These are phyloP conservation scores for Pichia phayaonensis DNA, from an alignment of 805 yeast genomes.

Conservation along the genomic window DNA sequence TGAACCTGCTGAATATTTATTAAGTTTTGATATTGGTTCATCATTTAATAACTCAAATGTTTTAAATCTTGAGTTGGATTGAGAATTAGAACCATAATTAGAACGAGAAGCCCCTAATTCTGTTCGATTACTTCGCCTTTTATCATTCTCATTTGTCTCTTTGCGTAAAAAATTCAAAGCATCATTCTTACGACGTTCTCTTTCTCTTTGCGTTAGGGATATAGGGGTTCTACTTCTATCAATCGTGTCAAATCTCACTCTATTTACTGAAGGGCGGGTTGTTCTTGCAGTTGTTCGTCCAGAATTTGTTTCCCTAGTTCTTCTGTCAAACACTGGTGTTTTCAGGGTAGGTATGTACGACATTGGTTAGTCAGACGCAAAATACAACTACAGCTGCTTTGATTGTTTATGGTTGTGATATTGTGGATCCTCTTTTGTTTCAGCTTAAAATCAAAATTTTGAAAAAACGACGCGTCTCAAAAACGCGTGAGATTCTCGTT, in stretches of 20 bases:
- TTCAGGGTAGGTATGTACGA: neutral
- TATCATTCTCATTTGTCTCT: conserved; percentile 4
- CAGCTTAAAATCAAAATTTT: neutral
- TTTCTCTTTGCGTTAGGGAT: conserved; percentile 6
- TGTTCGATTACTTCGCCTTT: neutral
- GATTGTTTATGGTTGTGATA: too few relatives aligned
- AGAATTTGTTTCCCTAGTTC: neutral
- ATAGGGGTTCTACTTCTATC: neutral
- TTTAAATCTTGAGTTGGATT: conserved; percentile 3
- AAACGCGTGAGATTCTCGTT: neutral
- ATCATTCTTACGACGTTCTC: conserved; percentile 9
- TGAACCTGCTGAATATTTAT: neutral
- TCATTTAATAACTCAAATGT: conserved; percentile 24
- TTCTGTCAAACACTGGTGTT: neutral
- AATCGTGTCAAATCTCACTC: neutral
- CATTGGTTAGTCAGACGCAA: neutral
- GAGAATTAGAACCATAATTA: neutral
- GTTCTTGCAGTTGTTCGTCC: neutral
- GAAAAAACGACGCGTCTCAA: conserved; percentile 4
- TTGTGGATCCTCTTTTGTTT: neutral
- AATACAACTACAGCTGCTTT: too few relatives aligned
- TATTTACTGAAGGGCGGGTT: neutral
- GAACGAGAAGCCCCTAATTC: neutral
- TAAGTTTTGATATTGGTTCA: conserved; percentile 19
- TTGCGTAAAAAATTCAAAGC: conserved; percentile 11